Percentiles rank a stretch among this genome's conserved stretches.
Evolutionary conservation across 441 rosid species (phyloP).

Genomic region (Rhodomyrtus psidioides): DNA sequence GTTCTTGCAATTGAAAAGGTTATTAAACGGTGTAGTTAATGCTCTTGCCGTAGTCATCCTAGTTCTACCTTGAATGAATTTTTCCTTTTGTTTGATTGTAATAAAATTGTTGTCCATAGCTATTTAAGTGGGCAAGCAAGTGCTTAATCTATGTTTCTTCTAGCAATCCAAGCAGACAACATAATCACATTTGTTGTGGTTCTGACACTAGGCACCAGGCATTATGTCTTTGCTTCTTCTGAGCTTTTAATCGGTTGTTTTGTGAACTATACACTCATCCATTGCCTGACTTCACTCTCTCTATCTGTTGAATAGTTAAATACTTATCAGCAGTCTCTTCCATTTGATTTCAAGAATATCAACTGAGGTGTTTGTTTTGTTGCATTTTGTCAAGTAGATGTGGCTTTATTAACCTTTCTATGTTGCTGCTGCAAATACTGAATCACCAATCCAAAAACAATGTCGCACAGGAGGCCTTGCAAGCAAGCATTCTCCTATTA

Average conservation of each 20-base stretch:
- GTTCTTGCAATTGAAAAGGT: conserved; percentile 92
- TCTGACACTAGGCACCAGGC: not conserved
- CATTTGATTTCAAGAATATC: not conserved
- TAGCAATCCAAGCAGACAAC: not conserved
- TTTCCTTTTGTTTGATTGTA: not conserved
- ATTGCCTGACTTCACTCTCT: not conserved
- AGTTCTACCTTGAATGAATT: not conserved
- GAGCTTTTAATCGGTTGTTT: not conserved
- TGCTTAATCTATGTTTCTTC: not conserved
- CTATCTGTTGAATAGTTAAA: not conserved
- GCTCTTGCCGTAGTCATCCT: not conserved
- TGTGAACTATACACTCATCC: not conserved
- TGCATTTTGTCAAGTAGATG: not conserved
- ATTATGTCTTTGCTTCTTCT: not conserved
- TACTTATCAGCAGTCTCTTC: not conserved
- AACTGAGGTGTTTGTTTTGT: not conserved
- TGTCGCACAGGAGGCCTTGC: not conserved
- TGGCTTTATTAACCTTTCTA: not conserved
- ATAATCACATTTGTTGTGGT: not conserved
- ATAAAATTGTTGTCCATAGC: not conserved
- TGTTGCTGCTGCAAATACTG: not conserved
- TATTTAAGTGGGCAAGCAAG: not conserved
- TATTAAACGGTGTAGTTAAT: not conserved
- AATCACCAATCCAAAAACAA: no score
- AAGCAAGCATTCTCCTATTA: not conserved